phyloP scores from a whole-genome alignment of 208 protist species.

The Crithidia acanthocephali region DNA sequence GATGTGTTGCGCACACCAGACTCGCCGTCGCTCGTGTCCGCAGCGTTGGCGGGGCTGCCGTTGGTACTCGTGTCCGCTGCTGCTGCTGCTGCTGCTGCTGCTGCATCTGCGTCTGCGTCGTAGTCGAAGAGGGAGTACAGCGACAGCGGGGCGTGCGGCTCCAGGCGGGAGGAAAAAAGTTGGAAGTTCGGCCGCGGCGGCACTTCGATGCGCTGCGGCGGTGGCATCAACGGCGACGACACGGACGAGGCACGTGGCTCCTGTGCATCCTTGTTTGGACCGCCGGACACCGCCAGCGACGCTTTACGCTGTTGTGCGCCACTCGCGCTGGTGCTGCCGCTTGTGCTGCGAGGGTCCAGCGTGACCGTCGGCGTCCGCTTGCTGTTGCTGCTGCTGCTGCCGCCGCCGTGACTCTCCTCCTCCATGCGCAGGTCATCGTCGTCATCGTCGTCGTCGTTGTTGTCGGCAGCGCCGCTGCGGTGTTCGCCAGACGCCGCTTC shows the following conservation, averaged over 20 bases:
- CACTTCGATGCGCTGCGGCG: conserved; percentile 13
- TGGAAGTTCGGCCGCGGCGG: conserved; percentile 41
- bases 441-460: conserved; percentile 13
- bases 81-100: background rate
- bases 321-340: background rate
- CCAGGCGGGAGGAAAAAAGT: conserved; percentile 43
- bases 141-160: conserved; percentile 41
- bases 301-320: too few relatives aligned
- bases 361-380: background rate
- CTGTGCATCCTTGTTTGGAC: background rate
- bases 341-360: background rate
- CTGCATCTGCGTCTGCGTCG: conserved; percentile 16
- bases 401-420: conserved; percentile 3
- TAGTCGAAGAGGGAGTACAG: conserved; percentile 40
- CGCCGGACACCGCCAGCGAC: background rate
- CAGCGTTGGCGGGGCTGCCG: background rate
- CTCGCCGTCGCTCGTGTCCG: background rate
- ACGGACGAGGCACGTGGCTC: too few relatives aligned
- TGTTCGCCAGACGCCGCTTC: too few relatives aligned
- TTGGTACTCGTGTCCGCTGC: too few relatives aligned
- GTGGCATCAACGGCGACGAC: background rate
- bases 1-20: too few relatives aligned
- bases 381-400: too few relatives aligned
- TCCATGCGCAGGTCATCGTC: conserved; percentile 21
- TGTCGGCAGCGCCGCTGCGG: background rate